These are phyloP conservation scores for Sporothrix brasiliensis DNA, from an alignment of 2,329 filamentous ascomycete species.

Conservation along the genomic window DNA sequence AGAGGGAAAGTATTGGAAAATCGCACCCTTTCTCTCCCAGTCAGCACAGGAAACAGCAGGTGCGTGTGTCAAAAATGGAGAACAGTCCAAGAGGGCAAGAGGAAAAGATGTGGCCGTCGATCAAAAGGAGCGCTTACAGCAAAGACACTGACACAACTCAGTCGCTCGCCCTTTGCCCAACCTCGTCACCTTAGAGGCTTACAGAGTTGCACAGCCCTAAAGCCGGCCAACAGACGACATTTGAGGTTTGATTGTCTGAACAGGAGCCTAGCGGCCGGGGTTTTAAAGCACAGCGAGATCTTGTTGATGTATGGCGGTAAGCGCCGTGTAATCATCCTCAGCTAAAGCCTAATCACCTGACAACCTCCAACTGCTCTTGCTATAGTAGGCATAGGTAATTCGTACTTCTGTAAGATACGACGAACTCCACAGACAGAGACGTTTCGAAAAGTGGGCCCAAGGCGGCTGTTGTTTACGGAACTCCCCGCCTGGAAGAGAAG, in stretches of 20 bases:
- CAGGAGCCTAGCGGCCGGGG: neutral
- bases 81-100: too few relatives aligned
- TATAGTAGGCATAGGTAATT: too few relatives aligned
- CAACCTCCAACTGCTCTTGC: too few relatives aligned
- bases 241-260: neutral
- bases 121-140: neutral
- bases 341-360: too few relatives aligned
- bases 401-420: too few relatives aligned
- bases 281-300: neutral
- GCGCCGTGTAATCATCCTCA: neutral
- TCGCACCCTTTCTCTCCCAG: neutral
- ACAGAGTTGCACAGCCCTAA: neutral
- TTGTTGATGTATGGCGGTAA: neutral
- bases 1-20: neutral
- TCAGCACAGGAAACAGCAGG: neutral
- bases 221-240: neutral
- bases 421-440: too few relatives aligned
- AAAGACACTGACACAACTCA: neutral
- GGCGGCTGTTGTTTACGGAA: neutral
- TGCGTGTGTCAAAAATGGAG: neutral
- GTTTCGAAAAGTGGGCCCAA: neutral
- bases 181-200: too few relatives aligned
- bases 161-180: neutral
- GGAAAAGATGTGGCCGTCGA: too few relatives aligned
- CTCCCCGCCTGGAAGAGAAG: neutral